phyloP scores from a whole-genome alignment of 805 yeast genomes.

The Sugiyamaella lignohabitans region DNA sequence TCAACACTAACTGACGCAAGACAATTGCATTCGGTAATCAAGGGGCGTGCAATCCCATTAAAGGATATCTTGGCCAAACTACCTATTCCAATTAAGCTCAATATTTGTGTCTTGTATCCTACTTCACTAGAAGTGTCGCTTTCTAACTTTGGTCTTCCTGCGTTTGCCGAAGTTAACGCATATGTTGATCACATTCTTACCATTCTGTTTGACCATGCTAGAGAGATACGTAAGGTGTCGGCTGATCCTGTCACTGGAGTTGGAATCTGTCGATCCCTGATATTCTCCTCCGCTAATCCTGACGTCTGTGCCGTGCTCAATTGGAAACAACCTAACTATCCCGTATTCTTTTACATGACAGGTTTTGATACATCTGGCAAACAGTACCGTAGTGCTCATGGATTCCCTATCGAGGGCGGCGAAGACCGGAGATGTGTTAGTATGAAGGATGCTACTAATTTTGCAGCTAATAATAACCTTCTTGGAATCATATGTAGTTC shows the following conservation, averaged over 20 bases:
- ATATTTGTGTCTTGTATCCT: constrained; percentile 73
- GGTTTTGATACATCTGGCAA: constrained; percentile 16
- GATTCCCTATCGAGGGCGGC: constrained; percentile 21
- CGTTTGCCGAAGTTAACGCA: constrained; percentile 51
- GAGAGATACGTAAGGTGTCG: constrained; percentile 29
- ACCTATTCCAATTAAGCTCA: constrained; percentile 57
- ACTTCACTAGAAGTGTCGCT: constrained; percentile 33
- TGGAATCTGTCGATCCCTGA: constrained; percentile 51
- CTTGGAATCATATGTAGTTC: constrained; percentile 77
- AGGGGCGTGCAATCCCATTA: constrained; percentile 51
- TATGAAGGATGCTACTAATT: constrained; percentile 72
- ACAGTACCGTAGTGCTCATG: constrained; percentile 26
- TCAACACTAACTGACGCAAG: constrained; percentile 21
- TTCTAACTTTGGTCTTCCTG: constrained; percentile 23
- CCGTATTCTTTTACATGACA: constrained; percentile 79
- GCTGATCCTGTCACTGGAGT: constrained; percentile 22
- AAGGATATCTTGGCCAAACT: constrained; percentile 49
- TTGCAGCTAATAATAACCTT: constrained; percentile 75
- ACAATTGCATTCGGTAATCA: constrained; percentile 40
- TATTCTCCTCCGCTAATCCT: constrained; percentile 82
- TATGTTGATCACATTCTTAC: constrained; percentile 70
- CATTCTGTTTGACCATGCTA: constrained; percentile 70
- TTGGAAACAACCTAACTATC: constrained; percentile 98
- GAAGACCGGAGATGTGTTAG: constrained; percentile 42
- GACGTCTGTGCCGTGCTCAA: constrained; percentile 87